Conservation (phyloP, 192 early-diverging fungal genomes). For the Umbelopsis ramanniana region DNA sequence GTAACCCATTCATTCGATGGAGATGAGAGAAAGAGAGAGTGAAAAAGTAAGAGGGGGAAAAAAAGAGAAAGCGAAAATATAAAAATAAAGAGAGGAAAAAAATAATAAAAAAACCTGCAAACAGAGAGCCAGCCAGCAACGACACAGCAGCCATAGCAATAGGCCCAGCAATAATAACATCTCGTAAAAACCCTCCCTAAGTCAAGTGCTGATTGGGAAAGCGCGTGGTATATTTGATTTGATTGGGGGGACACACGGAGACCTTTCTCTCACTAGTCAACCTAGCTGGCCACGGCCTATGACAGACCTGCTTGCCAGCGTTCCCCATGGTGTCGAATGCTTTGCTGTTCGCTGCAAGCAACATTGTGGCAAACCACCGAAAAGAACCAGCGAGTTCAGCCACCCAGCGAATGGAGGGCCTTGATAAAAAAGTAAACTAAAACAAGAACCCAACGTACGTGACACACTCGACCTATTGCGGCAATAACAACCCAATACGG, state of each 20-base stretch:
- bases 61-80: slow-evolving; percentile 15
- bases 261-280: no score
- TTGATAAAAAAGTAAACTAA: background rate
- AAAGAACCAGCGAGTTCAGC: no score
- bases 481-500: slow-evolving; percentile 21
- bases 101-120: slow-evolving; percentile 5
- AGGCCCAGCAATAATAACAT: no score
- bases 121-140: background rate
- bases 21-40: slow-evolving; percentile 16
- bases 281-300: no score
- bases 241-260: background rate
- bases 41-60: slow-evolving; percentile 16
- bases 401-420: no score
- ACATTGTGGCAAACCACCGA: no score
- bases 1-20: slow-evolving; percentile 22
- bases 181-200: background rate
- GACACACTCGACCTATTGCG: background rate
- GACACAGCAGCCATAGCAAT: background rate
- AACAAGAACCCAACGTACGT: background rate
- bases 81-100: slow-evolving; percentile 17
- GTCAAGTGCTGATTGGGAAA: slow-evolving; percentile 26
- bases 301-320: no score
- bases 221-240: background rate
- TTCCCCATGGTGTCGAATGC: no score
- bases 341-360: no score